Evolutionary conservation across 164 flowering plant species (phyloP).

Genomic region (Litsea cubeba): DNA sequence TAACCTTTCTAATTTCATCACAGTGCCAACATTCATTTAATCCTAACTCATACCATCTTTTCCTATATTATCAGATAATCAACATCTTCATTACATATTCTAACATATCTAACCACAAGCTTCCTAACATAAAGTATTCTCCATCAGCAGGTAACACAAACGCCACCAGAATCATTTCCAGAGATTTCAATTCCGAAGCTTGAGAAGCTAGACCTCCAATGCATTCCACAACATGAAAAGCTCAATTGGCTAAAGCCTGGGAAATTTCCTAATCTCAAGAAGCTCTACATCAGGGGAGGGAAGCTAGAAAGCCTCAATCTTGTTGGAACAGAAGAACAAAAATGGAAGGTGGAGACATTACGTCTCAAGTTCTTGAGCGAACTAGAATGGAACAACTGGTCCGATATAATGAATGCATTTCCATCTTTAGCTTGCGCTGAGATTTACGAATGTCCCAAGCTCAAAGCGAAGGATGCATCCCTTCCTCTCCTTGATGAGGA

Average conservation of each 20-base stretch:
- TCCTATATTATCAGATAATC: too few relatives aligned
- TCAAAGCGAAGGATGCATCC: background rate
- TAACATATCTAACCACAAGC: too few relatives aligned
- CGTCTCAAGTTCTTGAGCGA: constrained; percentile 27
- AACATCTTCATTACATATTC: too few relatives aligned
- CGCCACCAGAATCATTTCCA: background rate
- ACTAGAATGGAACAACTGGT: constrained; percentile 8
- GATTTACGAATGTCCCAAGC: constrained; percentile 4
- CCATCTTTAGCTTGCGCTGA: constrained; percentile 22
- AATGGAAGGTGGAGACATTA: constrained; percentile 21
- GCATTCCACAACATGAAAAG: constrained; percentile 12
- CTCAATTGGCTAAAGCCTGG: constrained; percentile 24
- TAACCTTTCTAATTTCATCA: too few relatives aligned
- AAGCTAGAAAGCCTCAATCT: constrained; percentile 7
- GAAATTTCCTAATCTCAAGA: constrained; percentile 7
- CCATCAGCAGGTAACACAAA: too few relatives aligned
- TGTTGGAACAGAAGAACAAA: too few relatives aligned
- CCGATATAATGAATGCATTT: constrained; percentile 8
- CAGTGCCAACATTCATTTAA: too few relatives aligned
- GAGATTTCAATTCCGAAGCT: constrained; percentile 1
- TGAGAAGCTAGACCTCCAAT: constrained; percentile 33
- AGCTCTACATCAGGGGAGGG: constrained; percentile 42
- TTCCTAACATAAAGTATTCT: too few relatives aligned
- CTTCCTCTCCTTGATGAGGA: background rate
- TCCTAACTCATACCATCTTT: too few relatives aligned